Evolutionary conservation across 768 basidiomycete genomes (phyloP).

Genomic region (Hysterangium stoloniferum): DNA sequence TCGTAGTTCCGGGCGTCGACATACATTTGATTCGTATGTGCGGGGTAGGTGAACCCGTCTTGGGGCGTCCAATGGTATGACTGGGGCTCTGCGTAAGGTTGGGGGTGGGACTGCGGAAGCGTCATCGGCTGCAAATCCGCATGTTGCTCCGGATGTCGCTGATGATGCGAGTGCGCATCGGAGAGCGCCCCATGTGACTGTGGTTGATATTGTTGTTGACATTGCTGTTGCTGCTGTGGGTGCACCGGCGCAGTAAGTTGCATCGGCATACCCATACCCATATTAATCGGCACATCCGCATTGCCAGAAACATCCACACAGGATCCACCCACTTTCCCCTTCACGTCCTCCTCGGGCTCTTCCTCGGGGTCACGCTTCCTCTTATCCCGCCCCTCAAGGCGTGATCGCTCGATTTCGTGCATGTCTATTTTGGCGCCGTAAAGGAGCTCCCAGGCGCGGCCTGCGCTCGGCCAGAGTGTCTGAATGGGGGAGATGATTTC

Average conservation of each 20-base stretch:
- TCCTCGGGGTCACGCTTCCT: conserved; percentile 1
- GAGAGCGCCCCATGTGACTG: neutral
- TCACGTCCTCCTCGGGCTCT: neutral
- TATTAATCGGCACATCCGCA: neutral
- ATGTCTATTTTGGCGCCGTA: conserved; percentile 46
- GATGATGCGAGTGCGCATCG: too few species aligned
- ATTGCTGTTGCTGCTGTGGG: neutral
- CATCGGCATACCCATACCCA: neutral
- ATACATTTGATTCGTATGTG: neutral
- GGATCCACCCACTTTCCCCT: neutral
- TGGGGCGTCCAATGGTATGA: neutral
- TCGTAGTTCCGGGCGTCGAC: neutral
- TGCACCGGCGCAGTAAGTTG: neutral
- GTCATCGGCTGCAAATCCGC: too few species aligned
- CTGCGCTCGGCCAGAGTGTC: conserved; percentile 64
- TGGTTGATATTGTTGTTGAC: neutral
- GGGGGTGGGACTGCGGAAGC: neutral
- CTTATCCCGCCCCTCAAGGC: neutral
- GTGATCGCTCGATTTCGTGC: conserved; percentile 9
- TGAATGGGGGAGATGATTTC: neutral
- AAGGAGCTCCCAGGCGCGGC: conserved; percentile 64
- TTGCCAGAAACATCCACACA: neutral
- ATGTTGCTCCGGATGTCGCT: too few species aligned
- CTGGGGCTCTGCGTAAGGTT: neutral
- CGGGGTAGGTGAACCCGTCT: neutral